Conservation (phyloP, 148 eudicot genomes). For the Arctostaphylos glauca region DNA sequence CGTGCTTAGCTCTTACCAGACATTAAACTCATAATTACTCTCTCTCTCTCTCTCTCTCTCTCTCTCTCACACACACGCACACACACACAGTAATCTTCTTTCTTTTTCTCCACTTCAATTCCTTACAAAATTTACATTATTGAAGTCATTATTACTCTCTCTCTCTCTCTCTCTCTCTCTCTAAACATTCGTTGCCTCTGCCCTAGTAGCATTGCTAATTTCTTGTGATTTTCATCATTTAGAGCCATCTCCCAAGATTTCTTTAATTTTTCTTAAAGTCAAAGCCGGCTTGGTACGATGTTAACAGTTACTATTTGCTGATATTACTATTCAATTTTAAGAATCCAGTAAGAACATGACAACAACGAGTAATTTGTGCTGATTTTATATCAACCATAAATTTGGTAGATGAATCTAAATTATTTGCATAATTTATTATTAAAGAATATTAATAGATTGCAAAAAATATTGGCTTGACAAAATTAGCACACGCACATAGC, state of each 20-base stretch:
- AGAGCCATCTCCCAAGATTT: neutral
- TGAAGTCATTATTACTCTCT: neutral
- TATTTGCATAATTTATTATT: too few species aligned
- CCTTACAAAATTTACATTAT: neutral
- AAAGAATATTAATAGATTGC: too few species aligned
- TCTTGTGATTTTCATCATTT: neutral
- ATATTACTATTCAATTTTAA: neutral
- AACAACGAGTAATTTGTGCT: neutral
- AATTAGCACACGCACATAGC: too few species aligned
- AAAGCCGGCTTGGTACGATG: too few species aligned
- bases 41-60: neutral
- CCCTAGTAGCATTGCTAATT: neutral
- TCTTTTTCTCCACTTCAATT: neutral
- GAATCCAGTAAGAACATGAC: neutral
- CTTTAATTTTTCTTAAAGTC: neutral
- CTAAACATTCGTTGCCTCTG: neutral
- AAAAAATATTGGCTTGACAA: too few species aligned
- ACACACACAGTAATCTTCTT: too few species aligned
- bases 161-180: neutral
- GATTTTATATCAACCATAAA: too few species aligned
- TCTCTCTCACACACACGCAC: neutral
- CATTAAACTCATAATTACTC: constrained; percentile 15
- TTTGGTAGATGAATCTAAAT: too few species aligned
- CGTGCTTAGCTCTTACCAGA: constrained; percentile 42
- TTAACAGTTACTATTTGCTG: too few species aligned